Evolutionary conservation across 768 basidiomycete genomes (phyloP).

Genomic region (Pholiota microspora): DNA sequence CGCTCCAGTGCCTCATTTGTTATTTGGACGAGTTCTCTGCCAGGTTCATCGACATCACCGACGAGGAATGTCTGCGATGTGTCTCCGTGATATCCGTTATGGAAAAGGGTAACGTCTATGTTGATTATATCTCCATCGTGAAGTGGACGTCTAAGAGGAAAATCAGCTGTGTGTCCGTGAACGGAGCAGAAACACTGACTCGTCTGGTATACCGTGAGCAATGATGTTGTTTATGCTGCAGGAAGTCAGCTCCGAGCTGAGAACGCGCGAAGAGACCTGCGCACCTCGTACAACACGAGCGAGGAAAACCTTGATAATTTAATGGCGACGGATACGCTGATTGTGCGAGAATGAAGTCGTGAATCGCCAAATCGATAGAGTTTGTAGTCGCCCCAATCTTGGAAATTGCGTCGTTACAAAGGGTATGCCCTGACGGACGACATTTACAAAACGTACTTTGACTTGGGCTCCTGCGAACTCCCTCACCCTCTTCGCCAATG

Average conservation of each 20-base stretch:
- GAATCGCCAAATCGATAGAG: constrained; percentile 67
- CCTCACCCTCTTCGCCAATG: constrained; percentile 55
- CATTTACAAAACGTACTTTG: constrained; percentile 33
- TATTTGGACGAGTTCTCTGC: constrained; percentile 58
- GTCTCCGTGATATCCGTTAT: constrained; percentile 88
- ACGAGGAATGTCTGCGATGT: constrained; percentile 84
- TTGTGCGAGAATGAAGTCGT: constrained; percentile 63
- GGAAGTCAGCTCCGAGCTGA: constrained; percentile 35
- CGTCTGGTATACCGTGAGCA: constrained; percentile 88
- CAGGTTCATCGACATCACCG: constrained; percentile 73
- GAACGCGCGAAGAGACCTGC: not conserved
- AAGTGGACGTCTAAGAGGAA: constrained; percentile 60
- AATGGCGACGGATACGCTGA: constrained; percentile 88
- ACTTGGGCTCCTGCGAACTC: constrained; percentile 53
- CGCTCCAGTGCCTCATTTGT: constrained; percentile 65
- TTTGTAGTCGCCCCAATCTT: constrained; percentile 76
- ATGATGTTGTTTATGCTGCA: constrained; percentile 86
- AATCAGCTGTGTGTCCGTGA: not conserved
- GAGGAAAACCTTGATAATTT: constrained; percentile 71
- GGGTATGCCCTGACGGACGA: not conserved
- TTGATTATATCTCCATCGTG: constrained; percentile 86
- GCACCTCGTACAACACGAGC: constrained; percentile 72
- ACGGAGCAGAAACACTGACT: constrained; percentile 43
- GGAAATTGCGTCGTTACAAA: not conserved
- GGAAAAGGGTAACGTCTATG: constrained; percentile 82